These are phyloP conservation scores for Xylaria cubensis DNA, from an alignment of 495 filamentous ascomycete genomes.

Conservation along the genomic window DNA sequence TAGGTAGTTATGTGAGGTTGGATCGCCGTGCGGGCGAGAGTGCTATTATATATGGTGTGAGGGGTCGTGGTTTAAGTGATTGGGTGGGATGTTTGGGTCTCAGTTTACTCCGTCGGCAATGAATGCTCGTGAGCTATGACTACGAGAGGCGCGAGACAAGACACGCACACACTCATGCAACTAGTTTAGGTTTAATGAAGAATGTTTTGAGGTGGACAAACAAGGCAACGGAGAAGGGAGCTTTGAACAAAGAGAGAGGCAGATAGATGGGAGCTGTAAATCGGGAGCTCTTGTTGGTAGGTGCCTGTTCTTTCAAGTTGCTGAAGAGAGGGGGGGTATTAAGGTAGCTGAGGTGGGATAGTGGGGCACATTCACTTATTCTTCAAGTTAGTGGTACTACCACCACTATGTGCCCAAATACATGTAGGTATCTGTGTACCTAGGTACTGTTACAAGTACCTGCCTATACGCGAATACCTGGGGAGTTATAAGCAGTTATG, in stretches of 20 bases:
- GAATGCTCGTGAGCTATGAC: not conserved
- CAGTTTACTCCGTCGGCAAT: slow-evolving; percentile 5
- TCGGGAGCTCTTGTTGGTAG: not conserved
- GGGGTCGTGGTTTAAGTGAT: slow-evolving; percentile 14
- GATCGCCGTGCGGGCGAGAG: slow-evolving; percentile 17
- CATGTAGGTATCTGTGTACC: not conserved
- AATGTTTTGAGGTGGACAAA: not conserved
- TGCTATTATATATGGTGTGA: not conserved
- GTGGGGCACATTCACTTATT: not conserved
- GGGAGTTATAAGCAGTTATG: not conserved
- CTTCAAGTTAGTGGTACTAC: not conserved
- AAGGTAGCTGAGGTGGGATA: not conserved
- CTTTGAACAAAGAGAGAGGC: not conserved
- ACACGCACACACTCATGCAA: not conserved
- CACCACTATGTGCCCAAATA: not conserved
- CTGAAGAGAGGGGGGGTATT: not conserved
- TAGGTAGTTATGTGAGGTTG: not conserved
- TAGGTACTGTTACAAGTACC: not conserved
- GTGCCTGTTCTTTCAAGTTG: no score
- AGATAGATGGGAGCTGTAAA: not conserved
- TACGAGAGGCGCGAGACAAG: not conserved
- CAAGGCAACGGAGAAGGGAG: not conserved
- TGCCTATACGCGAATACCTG: not conserved
- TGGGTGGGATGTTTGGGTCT: slow-evolving; percentile 21
- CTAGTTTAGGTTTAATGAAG: not conserved